Evolutionary conservation across 75 land plant genomes (phyloP).

Genomic region (Cunninghamia lanceolata): DNA sequence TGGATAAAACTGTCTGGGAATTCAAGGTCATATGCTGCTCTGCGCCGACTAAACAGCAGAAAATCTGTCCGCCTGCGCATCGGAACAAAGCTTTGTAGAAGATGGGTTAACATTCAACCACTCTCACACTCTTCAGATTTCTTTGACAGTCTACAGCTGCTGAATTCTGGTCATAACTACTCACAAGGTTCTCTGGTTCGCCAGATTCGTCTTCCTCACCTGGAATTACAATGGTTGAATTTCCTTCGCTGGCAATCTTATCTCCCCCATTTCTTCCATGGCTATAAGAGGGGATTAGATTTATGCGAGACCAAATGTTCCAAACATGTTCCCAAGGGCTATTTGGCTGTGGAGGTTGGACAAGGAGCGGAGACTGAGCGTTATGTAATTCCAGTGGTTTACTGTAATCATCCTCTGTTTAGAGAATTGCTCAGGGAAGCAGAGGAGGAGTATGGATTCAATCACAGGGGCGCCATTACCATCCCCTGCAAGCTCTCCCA

Average conservation of each 20-base stretch:
- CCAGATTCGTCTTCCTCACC: conserved; percentile 14
- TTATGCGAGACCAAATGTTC: not conserved
- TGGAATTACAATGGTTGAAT: not conserved
- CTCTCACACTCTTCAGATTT: not conserved
- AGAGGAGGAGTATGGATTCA: conserved; percentile 55
- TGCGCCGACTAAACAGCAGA: conserved; percentile 15
- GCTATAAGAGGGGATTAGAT: conserved; percentile 1
- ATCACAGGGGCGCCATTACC: conserved; percentile 48
- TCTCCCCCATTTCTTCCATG: conserved; percentile 2
- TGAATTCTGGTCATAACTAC: not conserved
- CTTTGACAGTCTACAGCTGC: not conserved
- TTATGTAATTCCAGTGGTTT: conserved; percentile 50
- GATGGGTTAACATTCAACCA: not conserved
- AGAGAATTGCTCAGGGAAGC: conserved; percentile 45
- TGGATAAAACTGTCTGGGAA: conserved; percentile 12
- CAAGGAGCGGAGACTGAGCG: conserved; percentile 17
- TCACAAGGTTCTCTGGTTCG: not conserved
- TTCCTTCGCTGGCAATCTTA: not conserved
- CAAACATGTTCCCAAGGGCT: conserved; percentile 53
- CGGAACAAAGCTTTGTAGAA: not conserved
- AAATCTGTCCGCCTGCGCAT: not conserved
- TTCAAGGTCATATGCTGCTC: not conserved
- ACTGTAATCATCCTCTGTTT: conserved; percentile 70
- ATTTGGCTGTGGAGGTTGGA: conserved; percentile 67
- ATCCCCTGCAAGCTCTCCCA: conserved; percentile 48